Base-by-base conservation (phyloP, 768 basidiomycete genomes). In the Xerocomus spinulosus region DNA sequence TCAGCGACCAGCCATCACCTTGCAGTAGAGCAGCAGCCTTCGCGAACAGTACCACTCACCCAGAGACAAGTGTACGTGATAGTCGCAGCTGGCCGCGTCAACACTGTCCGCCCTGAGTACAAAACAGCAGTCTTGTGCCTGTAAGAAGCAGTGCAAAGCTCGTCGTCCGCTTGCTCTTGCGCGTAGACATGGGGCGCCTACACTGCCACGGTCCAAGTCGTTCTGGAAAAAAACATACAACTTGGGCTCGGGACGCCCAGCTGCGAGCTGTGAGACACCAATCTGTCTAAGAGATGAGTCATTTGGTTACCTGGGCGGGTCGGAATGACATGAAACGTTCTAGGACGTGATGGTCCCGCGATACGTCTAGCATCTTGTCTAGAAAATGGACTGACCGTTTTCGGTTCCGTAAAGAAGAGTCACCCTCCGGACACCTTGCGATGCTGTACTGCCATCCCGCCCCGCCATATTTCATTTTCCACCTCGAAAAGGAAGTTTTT, bases 351-450 rank as follows among this genome's bases (percentile, higher is more conserved):
- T 40, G 47, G 56, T 8, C 30, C 56, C 48, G 52, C 45, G 33
- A 33, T 18, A 15, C 24, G 38, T 37, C 43, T 12, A 44, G 36
- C n/a, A 10, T 6, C 10, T 28, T 28, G 26, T 28, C 26, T 6
- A 28, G 26, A 28, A 10, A 28, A 28, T 6, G 10, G 26, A 28
- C 5, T 6, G 10, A 28, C 26, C 6, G 32, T 23, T 9, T 9
- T 15, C 42, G 50, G 48, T 50, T 18, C 52, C 54, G 57, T 42
- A 40, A 37, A 9, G 7, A 15, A 18, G 28, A 3, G 15, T 3
- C 9, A 23, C 26, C 44, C 60, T 51, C 49, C 58, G 3, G 58
- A 60, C 61, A 63, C 60, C 48, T 25, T 39, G 14, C 10, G 2
- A 17, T 49, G 51, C 51, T 51, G 46, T 50, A 25, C 30, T 18